Base-by-base conservation (phyloP, 1,139 yeast genomes). In the Nakaseomyces delphensis region DNA sequence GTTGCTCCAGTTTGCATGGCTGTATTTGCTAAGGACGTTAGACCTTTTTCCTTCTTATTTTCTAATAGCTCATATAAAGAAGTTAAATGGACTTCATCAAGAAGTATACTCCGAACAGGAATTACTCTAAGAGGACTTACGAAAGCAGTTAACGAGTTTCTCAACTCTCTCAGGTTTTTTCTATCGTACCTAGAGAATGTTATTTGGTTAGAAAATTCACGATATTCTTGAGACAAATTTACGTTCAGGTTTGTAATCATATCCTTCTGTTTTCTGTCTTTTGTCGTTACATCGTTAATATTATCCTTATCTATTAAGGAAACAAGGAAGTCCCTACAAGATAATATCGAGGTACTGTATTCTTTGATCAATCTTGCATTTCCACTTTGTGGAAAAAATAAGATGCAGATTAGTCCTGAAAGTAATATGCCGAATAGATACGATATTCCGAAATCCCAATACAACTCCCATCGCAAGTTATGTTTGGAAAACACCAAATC, bases 401-500 rank as follows among this genome's bases (percentile, higher is more conserved):
- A 2, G 4, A 64, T 35, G 40, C 69, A 67, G 2, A 67, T 60
- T 1, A 61, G 36, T 9, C 70, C 45, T 0, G 74, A 60, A 1
- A 70, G 42, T n/a, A 66, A 39, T 3, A 69, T 46, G 0, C 76
- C 77, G 51, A 71, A 66, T 0, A 66, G 45, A 46, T 67, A 70
- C 0, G 77, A 73, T 4, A 71, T 60, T 2, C 67, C 68, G 46
- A 70, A 64, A 33, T 71, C 64, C 69, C 74, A 67, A 28, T 59
- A 59, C 13, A 55, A 16, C 16, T 50, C 48, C 75, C 75, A 71
- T 8, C 55, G 42, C 10, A 64, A 51, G 3, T 43, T 46, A 3
- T 46, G 32, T 10, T 53, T 48, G 4, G 54, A 47, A 10, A 45
- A 43, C 6, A 51, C 56, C 16, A 63, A 38, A 5, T 55, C 48